Evolutionary conservation across 2,329 filamentous ascomycete genomes (phyloP), one percentile per base, ranked within the genome.

Genomic region (Lizonia empirigonia): DNA sequence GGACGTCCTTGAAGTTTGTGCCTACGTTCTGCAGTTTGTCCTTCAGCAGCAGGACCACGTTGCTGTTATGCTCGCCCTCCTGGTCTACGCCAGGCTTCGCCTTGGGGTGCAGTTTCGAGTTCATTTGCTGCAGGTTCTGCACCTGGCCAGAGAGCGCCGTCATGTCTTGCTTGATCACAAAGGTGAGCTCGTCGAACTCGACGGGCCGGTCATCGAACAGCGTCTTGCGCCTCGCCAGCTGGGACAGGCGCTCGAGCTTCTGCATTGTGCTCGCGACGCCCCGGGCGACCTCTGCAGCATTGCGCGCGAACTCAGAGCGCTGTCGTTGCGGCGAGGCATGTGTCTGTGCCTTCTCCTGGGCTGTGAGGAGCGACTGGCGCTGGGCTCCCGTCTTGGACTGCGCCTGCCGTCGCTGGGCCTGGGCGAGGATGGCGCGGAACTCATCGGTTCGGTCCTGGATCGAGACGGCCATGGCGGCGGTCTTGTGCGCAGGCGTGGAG

Each of bases 401-500:
- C 24, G 86, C 85, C 67, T 94, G 86, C 58, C 87, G 84, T 69
- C 87, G 89, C 76, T 96, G 91, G 42, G 90, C 89, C 72, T 96
- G 90, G 36, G 84, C 81, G 56, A 97, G 85, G 68, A 97, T 95
- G 59, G 91, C 89, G 73, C 87, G 88, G 82, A 99, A 99, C 81
- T 99, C 94, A 70, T 86, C 83, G 50, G 94, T 99, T 70, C 94
- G 90, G 79, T 99, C 94, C 80, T 99, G 94, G 74, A 97, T 96
- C 42, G 91, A 93, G 45, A 79, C 77, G 53, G 80, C 76, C 80
- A 83, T 84, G 58, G 70, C 74, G 62, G 62, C 29, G 44, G 44
- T 50, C 24, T 20, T 26, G 47, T 44, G 42, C 19, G 49, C 30
- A 36, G 37, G 26, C 26, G 38, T 13, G 26, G 10, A 23, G 20